phyloP scores from a whole-genome alignment of 371 early-diverging fungal species.

The Choanephora cucurbitarum region DNA sequence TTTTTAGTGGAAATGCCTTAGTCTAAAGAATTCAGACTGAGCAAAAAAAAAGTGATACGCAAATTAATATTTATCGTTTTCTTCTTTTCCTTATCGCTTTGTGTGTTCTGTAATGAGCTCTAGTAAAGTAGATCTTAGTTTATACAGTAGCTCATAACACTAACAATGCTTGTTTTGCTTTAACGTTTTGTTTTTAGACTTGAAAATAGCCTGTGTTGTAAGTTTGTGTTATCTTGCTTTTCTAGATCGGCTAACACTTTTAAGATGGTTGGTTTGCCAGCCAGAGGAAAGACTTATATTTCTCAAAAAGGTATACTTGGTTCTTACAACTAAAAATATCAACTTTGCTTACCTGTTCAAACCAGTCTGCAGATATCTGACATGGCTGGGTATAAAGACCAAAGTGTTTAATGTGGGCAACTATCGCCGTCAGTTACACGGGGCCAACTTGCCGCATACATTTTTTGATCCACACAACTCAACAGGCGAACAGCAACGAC shows the following conservation, averaged over 20 bases:
- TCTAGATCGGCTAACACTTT: neutral
- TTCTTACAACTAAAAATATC: too few relatives aligned
- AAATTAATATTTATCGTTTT: too few relatives aligned
- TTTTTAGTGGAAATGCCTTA: too few relatives aligned
- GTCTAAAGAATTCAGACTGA: too few relatives aligned
- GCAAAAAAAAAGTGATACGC: too few relatives aligned
- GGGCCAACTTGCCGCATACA: conserved; percentile 79
- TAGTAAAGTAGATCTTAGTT: too few relatives aligned
- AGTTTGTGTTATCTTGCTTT: conserved; percentile 15
- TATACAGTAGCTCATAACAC: too few relatives aligned
- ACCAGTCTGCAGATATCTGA: conserved; percentile 87
- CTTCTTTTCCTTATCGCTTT: too few relatives aligned
- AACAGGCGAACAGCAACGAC: conserved; percentile 73
- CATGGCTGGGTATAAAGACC: conserved; percentile 93
- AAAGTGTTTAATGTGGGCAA: conserved; percentile 95
- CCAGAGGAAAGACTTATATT: conserved; percentile 90
- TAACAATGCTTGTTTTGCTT: too few relatives aligned
- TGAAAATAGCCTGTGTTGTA: conserved; percentile 70
- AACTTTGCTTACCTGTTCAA: neutral
- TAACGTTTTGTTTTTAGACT: conserved; percentile 50
- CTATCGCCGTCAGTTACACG: conserved; percentile 89
- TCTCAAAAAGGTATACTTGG: conserved; percentile 81
- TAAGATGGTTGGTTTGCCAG: conserved; percentile 86
- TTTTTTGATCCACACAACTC: conserved; percentile 93
- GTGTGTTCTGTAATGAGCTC: too few relatives aligned